phyloP scores from a whole-genome alignment of 2,329 filamentous ascomycete genomes.

The Metarhizium anisopliae region DNA sequence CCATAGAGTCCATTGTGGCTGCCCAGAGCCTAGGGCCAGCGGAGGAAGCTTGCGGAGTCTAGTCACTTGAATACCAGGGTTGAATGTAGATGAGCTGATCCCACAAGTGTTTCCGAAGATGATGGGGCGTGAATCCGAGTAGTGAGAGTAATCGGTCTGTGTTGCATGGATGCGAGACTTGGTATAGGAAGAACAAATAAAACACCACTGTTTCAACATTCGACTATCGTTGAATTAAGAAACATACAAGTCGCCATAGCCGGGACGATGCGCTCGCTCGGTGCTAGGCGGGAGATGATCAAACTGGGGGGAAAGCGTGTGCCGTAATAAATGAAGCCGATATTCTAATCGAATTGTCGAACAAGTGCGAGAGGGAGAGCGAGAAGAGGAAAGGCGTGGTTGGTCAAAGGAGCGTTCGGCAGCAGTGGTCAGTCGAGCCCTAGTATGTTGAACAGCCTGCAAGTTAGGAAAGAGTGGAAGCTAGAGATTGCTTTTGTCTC shows the following conservation, averaged over 20 bases:
- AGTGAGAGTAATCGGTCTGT: background rate
- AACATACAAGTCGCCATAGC: background rate
- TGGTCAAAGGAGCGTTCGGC: background rate
- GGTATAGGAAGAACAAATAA: background rate
- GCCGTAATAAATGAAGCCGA: background rate
- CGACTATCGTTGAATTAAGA: background rate
- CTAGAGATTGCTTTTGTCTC: background rate
- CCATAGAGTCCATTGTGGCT: constrained; percentile 13
- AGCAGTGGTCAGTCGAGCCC: background rate
- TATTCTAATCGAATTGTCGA: background rate
- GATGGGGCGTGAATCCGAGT: background rate
- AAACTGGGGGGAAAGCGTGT: background rate
- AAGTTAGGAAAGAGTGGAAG: background rate
- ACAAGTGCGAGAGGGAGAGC: background rate
- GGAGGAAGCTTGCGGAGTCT: background rate
- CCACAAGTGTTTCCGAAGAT: background rate
- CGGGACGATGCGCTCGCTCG: background rate
- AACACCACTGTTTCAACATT: background rate
- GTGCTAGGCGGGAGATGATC: background rate
- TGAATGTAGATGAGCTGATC: background rate
- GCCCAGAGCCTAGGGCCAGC: constrained; percentile 12
- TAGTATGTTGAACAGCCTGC: background rate
- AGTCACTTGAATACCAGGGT: background rate
- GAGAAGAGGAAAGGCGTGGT: background rate
- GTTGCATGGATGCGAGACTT: background rate